Conservation (phyloP, 1,139 yeast genomes). For the Nematodospora anomalae region DNA sequence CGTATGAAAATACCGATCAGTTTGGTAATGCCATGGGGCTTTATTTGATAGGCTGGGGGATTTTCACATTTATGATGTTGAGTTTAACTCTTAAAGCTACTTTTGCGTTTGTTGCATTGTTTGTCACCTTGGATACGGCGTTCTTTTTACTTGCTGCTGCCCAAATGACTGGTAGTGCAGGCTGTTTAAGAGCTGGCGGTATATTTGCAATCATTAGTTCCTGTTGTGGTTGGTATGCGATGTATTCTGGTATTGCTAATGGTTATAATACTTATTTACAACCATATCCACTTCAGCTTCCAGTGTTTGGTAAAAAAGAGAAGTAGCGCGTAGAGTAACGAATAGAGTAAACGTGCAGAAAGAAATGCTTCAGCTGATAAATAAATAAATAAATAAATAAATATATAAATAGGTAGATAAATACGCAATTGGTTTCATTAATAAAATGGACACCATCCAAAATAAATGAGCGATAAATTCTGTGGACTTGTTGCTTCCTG, state of each 20-base stretch:
- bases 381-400: too few species aligned
- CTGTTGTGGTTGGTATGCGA: slow-evolving; percentile 41
- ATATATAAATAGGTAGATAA: too few species aligned
- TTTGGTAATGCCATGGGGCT: slow-evolving; percentile 39
- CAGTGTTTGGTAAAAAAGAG: neutral
- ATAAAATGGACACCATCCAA: slow-evolving; percentile 77
- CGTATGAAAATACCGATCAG: slow-evolving; percentile 44
- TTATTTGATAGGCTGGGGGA: slow-evolving; percentile 45
- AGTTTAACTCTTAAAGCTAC: slow-evolving; percentile 47
- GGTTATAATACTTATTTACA: slow-evolving; percentile 31
- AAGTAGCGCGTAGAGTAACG: too few species aligned
- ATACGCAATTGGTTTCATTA: too few species aligned
- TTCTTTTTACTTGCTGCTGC: slow-evolving; percentile 44
- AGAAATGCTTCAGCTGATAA: too few species aligned
- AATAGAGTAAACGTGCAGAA: too few species aligned
- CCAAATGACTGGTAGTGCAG: slow-evolving; percentile 30
- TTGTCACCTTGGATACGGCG: slow-evolving; percentile 36
- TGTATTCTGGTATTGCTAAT: slow-evolving; percentile 35
- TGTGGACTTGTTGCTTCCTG: slow-evolving; percentile 69
- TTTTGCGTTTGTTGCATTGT: slow-evolving; percentile 36
- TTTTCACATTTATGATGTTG: slow-evolving; percentile 43
- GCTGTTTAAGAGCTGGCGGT: slow-evolving; percentile 43
- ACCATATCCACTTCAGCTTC: neutral
- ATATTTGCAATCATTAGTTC: slow-evolving; percentile 44
- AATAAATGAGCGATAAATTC: slow-evolving; percentile 72